Evolutionary conservation across 169 alveolate genomes (phyloP).

Genomic region (Neospora caninum): DNA sequence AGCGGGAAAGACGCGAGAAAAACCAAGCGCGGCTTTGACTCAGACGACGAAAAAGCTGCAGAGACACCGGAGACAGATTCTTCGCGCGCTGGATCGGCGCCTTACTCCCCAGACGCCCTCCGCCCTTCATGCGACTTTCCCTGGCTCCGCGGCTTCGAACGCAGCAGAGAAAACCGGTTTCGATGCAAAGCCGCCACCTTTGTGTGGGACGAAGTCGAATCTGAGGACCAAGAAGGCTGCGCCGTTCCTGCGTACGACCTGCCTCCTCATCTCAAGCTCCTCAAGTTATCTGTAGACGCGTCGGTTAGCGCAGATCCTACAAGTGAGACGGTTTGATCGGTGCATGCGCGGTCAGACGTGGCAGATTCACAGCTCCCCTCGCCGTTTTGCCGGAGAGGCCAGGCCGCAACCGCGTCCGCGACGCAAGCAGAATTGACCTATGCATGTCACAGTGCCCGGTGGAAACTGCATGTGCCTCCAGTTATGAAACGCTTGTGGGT

Average conservation of each 20-base stretch:
- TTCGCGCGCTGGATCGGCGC: not conserved
- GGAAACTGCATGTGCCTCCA: too few relatives aligned
- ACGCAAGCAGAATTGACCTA: too few relatives aligned
- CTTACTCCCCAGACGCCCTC: not conserved
- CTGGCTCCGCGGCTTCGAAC: not conserved
- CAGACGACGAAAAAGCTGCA: not conserved
- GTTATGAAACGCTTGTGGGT: too few relatives aligned
- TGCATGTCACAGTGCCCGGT: too few relatives aligned
- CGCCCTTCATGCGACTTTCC: not conserved
- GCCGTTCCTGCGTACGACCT: conserved; percentile 5
- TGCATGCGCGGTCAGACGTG: too few relatives aligned
- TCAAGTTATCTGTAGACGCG: not conserved
- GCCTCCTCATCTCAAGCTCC: not conserved
- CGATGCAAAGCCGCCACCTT: conserved; percentile 8
- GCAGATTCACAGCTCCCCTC: too few relatives aligned
- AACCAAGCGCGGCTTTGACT: too few relatives aligned
- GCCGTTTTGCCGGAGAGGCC: too few relatives aligned
- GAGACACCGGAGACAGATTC: not conserved
- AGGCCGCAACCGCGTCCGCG: too few relatives aligned
- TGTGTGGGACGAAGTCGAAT: conserved; percentile 4
- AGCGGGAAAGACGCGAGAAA: too few relatives aligned
- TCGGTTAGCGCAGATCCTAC: not conserved
- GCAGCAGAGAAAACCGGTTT: not conserved
- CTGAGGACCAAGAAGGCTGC: not conserved
- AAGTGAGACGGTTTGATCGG: not conserved